Percentiles rank a stretch among this genome's conserved stretches.
phyloP scores from a whole-genome alignment of 257 asterid species.

The Solanum lycopersicoides region DNA sequence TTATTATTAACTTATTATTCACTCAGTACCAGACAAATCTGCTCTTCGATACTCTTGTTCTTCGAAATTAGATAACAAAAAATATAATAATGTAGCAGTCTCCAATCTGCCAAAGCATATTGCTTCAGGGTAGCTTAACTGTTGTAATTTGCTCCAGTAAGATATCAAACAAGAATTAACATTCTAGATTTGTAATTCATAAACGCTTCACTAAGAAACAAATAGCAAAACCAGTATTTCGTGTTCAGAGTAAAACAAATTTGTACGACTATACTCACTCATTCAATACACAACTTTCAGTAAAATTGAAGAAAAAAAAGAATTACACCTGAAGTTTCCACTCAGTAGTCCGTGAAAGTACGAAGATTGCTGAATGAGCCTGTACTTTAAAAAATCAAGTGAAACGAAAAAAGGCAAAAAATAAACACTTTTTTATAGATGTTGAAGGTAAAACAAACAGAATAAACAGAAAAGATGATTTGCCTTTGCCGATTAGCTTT shows the following conservation, averaged over 20 bases:
- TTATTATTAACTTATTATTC: neutral
- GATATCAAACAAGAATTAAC: neutral
- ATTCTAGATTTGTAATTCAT: neutral
- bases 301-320: neutral
- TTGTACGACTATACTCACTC: neutral
- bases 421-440: neutral
- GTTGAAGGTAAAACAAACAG: neutral
- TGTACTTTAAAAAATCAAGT: slow-evolving; percentile 6
- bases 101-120: neutral
- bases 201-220: neutral
- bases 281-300: neutral
- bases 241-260: neutral
- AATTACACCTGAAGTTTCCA: slow-evolving; percentile 58
- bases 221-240: neutral
- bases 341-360: slow-evolving; percentile 68
- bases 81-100: neutral
- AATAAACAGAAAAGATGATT: neutral
- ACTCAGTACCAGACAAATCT: neutral
- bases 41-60: neutral
- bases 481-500: slow-evolving; percentile 42
- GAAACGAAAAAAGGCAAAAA: neutral
- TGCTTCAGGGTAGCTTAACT: neutral
- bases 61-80: neutral
- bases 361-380: slow-evolving; percentile 56
- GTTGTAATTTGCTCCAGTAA: neutral